Conservation (phyloP, 495 filamentous ascomycete species). For the Paragyromitra xinjiangensis region DNA sequence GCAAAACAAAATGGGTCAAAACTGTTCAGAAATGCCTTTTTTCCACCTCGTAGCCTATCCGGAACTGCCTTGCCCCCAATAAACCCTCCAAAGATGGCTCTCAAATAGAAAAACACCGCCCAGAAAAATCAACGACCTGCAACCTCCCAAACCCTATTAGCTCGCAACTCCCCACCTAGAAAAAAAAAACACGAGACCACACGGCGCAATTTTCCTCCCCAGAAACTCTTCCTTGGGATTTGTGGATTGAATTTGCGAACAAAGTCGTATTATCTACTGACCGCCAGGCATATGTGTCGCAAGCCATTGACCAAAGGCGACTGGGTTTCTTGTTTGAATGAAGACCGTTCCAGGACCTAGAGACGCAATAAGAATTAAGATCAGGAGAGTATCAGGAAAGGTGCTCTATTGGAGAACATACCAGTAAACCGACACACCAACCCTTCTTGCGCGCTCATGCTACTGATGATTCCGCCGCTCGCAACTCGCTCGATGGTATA, state of each 20-base stretch:
- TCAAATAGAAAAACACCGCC: not conserved
- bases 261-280: slow-evolving; percentile 44
- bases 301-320: slow-evolving; percentile 66
- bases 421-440: slow-evolving; percentile 91
- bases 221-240: not conserved
- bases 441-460: slow-evolving; percentile 80
- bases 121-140: slow-evolving; percentile 10
- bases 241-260: slow-evolving; percentile 3
- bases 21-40: not conserved
- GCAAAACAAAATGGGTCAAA: not conserved
- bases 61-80: not conserved
- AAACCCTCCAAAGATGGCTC: not conserved
- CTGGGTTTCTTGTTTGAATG: slow-evolving; percentile 88
- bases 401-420: slow-evolving; percentile 38
- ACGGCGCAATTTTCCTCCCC: not conserved
- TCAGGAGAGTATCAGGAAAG: not conserved
- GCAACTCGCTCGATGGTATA: slow-evolving; percentile 89
- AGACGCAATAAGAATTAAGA: not conserved
- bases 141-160: slow-evolving; percentile 1
- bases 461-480: slow-evolving; percentile 86
- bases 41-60: not conserved
- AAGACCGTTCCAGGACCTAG: slow-evolving; percentile 86
- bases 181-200: not conserved
- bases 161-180: not conserved
- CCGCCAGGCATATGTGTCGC: slow-evolving; percentile 57